phyloP scores from a whole-genome alignment of 176 grass and related monocot genomes.

The Oryza meridionalis region DNA sequence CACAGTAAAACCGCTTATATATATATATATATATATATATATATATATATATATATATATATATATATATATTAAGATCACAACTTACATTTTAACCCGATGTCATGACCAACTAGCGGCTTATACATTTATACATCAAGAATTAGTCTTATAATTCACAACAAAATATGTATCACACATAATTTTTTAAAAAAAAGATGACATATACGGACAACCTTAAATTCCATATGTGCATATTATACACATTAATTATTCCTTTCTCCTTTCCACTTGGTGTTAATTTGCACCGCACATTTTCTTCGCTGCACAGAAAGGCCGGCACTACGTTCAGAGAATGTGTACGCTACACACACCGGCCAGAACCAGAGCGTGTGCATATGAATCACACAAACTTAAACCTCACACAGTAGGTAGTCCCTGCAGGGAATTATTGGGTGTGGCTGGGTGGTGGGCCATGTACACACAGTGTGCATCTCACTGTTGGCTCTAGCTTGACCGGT shows the following conservation, averaged over 20 bases:
- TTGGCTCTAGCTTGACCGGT: too few relatives aligned
- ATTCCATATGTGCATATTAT: background rate
- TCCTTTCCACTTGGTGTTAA: too few relatives aligned
- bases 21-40: too few relatives aligned
- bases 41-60: too few relatives aligned
- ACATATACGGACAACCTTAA: background rate
- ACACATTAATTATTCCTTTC: too few relatives aligned
- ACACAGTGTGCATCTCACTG: too few relatives aligned
- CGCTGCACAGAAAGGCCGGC: background rate
- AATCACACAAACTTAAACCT: too few relatives aligned
- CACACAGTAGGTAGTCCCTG: too few relatives aligned
- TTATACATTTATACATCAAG: background rate
- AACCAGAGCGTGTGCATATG: too few relatives aligned
- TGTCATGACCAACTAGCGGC: background rate
- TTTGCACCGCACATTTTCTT: background rate
- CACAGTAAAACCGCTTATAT: background rate
- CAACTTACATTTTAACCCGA: background rate
- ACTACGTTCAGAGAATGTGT: background rate
- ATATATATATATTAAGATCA: too few relatives aligned
- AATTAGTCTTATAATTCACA: background rate
- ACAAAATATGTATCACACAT: background rate
- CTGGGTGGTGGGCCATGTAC: too few relatives aligned
- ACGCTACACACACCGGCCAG: background rate
- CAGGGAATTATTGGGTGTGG: too few relatives aligned
- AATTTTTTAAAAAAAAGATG: background rate